phyloP scores from a whole-genome alignment of 805 yeast genomes.

The Schwanniomyces vanrijiae region DNA sequence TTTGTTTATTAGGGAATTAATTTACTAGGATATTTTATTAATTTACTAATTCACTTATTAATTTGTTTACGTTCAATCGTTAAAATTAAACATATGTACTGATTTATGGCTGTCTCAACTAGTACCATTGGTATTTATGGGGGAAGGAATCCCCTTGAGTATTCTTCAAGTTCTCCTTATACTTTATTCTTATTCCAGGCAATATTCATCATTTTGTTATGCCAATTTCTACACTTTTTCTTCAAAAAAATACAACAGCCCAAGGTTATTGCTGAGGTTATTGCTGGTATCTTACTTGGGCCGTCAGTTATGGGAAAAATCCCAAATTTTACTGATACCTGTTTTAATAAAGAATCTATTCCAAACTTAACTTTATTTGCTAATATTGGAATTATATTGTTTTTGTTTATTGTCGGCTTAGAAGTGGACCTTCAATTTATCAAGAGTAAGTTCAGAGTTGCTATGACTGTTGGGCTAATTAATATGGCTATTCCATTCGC shows the following conservation, averaged over 20 bases:
- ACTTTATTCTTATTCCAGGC: conserved; percentile 73
- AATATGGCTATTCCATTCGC: conserved; percentile 82
- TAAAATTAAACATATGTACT: not conserved
- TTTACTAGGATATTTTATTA: no score
- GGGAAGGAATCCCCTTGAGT: conserved; percentile 69
- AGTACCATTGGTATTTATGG: conserved; percentile 62
- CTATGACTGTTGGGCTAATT: conserved; percentile 65
- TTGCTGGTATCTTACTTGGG: conserved; percentile 73
- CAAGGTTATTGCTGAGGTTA: conserved; percentile 77
- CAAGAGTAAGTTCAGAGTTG: conserved; percentile 57
- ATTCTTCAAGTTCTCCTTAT: conserved; percentile 57
- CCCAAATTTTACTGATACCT: conserved; percentile 61
- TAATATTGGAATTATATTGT: conserved; percentile 70
- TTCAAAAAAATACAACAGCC: conserved; percentile 68
- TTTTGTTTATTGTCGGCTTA: conserved; percentile 74
- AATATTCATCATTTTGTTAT: conserved; percentile 55
- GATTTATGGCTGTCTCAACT: conserved; percentile 32
- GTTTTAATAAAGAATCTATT: conserved; percentile 64
- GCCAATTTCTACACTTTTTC: conserved; percentile 63
- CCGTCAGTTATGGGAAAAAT: conserved; percentile 74
- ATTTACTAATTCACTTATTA: no score
- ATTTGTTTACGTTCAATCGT: not conserved
- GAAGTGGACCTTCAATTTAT: conserved; percentile 74
- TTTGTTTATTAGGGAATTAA: no score
- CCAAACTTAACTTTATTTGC: conserved; percentile 68